Evolutionary conservation across 2,329 filamentous ascomycete species (phyloP).

Genomic region (Pyrenophora tritici-repentis): DNA sequence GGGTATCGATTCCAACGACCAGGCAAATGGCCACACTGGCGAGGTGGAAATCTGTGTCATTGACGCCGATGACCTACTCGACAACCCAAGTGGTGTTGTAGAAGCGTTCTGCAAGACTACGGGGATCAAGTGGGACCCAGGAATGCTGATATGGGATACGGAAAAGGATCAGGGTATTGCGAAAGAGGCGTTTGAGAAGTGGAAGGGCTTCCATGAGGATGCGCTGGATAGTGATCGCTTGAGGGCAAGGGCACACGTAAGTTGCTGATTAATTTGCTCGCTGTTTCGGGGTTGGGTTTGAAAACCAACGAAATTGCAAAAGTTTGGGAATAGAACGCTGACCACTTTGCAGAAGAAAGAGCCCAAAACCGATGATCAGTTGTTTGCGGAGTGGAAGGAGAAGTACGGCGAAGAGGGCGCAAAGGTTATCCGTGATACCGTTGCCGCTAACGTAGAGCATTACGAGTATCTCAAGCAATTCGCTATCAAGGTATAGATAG

Average conservation of each 20-base stretch:
- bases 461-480: constrained; percentile 85
- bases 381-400: constrained; percentile 72
- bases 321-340: not conserved
- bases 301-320: too few relatives aligned
- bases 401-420: constrained; percentile 76
- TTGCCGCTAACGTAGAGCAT: constrained; percentile 71
- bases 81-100: constrained; percentile 77
- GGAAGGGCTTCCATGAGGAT: constrained; percentile 96
- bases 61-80: constrained; percentile 91
- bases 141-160: constrained; percentile 85
- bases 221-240: constrained; percentile 81
- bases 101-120: constrained; percentile 80
- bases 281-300: not conserved
- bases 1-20: constrained; percentile 41
- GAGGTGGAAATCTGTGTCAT: constrained; percentile 77
- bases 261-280: constrained; percentile 26
- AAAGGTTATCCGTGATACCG: constrained; percentile 70
- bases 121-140: constrained; percentile 72
- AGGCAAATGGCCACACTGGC: constrained; percentile 39
- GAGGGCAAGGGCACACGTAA: constrained; percentile 68
- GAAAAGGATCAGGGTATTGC: constrained; percentile 73
- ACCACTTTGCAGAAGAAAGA: constrained; percentile 58
- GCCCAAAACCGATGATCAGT: constrained; percentile 65
- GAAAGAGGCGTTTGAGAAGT: constrained; percentile 84
- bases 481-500: constrained; percentile 58